Base-by-base conservation (phyloP, 2,329 filamentous ascomycete species). In the Fusarium cicatricum region DNA sequence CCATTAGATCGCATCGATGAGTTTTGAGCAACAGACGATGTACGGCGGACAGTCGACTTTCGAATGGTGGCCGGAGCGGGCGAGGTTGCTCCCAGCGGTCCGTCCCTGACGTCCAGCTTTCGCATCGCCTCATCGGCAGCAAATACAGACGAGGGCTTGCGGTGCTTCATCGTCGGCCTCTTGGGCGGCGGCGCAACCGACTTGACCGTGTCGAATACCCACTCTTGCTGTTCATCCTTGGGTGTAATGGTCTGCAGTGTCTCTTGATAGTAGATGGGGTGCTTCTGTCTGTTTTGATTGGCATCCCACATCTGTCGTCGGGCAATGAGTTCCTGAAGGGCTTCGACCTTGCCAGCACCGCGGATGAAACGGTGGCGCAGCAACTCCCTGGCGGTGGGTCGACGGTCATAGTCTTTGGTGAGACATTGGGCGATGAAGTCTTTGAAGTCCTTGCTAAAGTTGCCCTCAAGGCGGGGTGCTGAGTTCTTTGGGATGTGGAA, bases 171-270 rank as follows among this genome's bases (percentile, higher is more conserved):
- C 0, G 78, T 79, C 12, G 78, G 75, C 33, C 82, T 85, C 66
- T 84, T 84, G 4, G 85, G 81, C 4, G 71, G 73, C 4, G 71
- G 73, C 1, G 67, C 82, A 28, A 88, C 80, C 0, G 90, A 91
- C 74, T 91, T 95, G 70, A 98, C 87, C 0, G 94, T 98, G 70
- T 97, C 94, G 71, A 98, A 98, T 2, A 96, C 89, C 94, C 94
- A 98, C 62, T 91, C 93, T 61, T 97, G 92, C 14, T 90, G 82
- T 5, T 92, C 88, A 32, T 85, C 80, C 63, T 81, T 86, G 2
- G 85, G 82, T 3, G 84, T 82, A 48, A 96, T 84, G 9, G 85
- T 88, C 66, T 89, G 85, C 42, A 98, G 80, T 3, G 94, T 97
- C 77, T 98, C 94, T 68, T 97, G 93, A 75, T 98, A 98, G 75